A percentile compares a stretch with the other conserved stretches of the same genome.
phyloP scores from a whole-genome alignment of 306 rosid genomes.

The Gastrolobium bilobum region DNA sequence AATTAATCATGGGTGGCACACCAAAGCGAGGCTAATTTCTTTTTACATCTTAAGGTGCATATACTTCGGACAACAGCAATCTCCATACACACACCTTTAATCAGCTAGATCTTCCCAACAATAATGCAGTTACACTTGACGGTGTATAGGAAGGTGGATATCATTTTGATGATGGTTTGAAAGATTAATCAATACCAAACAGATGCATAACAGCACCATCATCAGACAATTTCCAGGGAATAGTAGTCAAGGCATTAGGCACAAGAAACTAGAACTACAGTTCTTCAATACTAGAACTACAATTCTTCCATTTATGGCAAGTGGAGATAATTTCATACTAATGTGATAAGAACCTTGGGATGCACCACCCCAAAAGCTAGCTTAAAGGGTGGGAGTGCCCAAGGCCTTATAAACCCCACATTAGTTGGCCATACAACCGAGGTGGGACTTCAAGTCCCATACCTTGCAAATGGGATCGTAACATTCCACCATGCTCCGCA shows the following conservation, averaged over 20 bases:
- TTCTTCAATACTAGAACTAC: constrained; percentile 37
- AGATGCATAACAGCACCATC: constrained; percentile 1
- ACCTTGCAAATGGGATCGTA: too few relatives aligned
- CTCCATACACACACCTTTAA: constrained; percentile 1
- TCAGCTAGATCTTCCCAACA: constrained; percentile 6
- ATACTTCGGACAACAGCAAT: constrained; percentile 12
- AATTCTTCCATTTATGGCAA: constrained; percentile 28
- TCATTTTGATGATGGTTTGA: constrained; percentile 26
- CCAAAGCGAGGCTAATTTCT: not conserved
- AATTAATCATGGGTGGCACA: not conserved
- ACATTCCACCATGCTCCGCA: too few relatives aligned
- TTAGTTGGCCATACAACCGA: too few relatives aligned
- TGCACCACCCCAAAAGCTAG: too few relatives aligned
- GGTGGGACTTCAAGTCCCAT: too few relatives aligned
- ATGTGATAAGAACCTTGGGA: not conserved
- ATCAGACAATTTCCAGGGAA: constrained; percentile 5
- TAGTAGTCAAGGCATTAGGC: constrained; percentile 35
- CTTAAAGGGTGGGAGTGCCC: too few relatives aligned
- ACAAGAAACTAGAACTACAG: constrained; percentile 28
- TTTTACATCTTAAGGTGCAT: constrained; percentile 20
- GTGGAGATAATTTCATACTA: constrained; percentile 31
- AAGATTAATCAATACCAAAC: constrained; percentile 28
- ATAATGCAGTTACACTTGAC: constrained; percentile 1
- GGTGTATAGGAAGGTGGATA: constrained; percentile 26
- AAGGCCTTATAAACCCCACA: too few relatives aligned